These are phyloP conservation scores for Euphorbia peplus DNA, from an alignment of 345 rosid species.

Conservation along the genomic window DNA sequence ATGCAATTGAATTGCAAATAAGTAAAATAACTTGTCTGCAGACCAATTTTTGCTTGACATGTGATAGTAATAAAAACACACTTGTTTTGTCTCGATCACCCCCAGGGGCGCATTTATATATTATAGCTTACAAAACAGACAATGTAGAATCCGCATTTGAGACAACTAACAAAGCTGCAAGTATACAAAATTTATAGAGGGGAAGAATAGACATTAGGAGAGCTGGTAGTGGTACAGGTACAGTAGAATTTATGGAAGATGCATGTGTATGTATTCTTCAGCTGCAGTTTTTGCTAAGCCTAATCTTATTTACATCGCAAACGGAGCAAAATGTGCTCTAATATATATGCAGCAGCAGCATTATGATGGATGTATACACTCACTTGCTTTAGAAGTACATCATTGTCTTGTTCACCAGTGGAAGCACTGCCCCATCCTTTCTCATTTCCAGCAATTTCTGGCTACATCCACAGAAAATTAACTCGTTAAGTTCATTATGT, in stretches of 20 bases:
- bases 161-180: background rate
- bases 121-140: too few relatives aligned
- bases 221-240: background rate
- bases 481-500: too few relatives aligned
- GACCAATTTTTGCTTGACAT: background rate
- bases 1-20: background rate
- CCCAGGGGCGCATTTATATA: too few relatives aligned
- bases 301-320: slow-evolving; percentile 30
- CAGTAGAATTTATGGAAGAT: background rate
- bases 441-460: slow-evolving; percentile 62
- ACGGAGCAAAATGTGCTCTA: slow-evolving; percentile 24
- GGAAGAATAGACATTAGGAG: background rate
- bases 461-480: slow-evolving; percentile 34
- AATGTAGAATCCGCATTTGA: too few relatives aligned
- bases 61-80: background rate
- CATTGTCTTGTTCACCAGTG: slow-evolving; percentile 75
- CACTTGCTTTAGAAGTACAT: slow-evolving; percentile 48
- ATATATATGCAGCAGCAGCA: slow-evolving; percentile 22
- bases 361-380: too few relatives aligned
- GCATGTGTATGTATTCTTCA: background rate
- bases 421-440: slow-evolving; percentile 68
- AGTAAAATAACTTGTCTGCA: too few relatives aligned
- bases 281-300: slow-evolving; percentile 10
- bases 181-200: background rate
- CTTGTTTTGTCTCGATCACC: too few relatives aligned